Base-by-base conservation (phyloP, 1,139 yeast genomes). In the Yamadazyma sp. region DNA sequence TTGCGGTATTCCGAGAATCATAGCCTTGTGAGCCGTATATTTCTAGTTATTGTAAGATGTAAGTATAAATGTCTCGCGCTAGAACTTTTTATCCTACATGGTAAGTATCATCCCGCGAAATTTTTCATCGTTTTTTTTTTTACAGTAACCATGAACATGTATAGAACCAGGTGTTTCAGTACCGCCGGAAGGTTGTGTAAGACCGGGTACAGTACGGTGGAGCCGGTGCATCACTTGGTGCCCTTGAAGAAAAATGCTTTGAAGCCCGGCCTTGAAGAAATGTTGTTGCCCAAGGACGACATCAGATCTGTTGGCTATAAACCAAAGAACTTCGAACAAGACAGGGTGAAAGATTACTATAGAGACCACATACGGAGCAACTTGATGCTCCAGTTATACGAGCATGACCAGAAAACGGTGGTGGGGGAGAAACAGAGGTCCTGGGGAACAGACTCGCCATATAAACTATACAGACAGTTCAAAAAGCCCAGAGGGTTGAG, bases 371-470 rank as follows among this genome's bases (percentile, higher is more conserved):
- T 94, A 35, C 78, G 81, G 51, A 70, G 88, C 5, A 97, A 94
- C 55, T 61, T 94, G 53, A 66, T 92, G 53, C 77, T 92, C 51
- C 83, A 86, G 55, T 79, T 80, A 50, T 89, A 87, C 58, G 71
- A 73, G 40, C 97, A 92, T 61, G 81, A 73, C 27, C 77, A 77
- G 36, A 53, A 63, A 36, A 57, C 57, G 10, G 55, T 74, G n/a
- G 61, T 56, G 30, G 98, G 98, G 43, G 73, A 78, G 48, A 87
- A 87, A 66, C 74, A 75, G 52, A 78, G 96, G 65, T 72, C 77
- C 41, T 91, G 98, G 96, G 94, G 88, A 46, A 86, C 87, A 36
- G 73, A 86, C 23, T 83, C 96, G 27, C 96, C 97, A 34, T 92
- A 87, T 65, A 95, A 91, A 58, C 61, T 89, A 42, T 88, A 87